These are phyloP conservation scores for Hericium rajendrae DNA, from an alignment of 768 basidiomycete genomes.

Conservation along the genomic window DNA sequence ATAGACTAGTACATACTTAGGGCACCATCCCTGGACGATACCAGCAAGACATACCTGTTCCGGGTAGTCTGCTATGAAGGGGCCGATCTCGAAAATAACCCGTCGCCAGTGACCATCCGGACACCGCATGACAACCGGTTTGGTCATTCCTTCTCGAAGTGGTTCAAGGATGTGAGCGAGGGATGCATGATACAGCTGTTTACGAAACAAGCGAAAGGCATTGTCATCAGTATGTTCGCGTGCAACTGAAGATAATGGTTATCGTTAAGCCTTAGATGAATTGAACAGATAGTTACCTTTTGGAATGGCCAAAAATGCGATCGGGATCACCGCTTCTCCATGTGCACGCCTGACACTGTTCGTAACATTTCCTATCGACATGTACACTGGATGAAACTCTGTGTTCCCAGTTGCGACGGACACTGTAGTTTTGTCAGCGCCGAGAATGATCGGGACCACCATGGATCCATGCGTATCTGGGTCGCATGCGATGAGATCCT, in stretches of 20 bases:
- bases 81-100: slow-evolving; percentile 8
- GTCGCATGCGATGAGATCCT: slow-evolving; percentile 9
- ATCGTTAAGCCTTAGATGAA: too few relatives aligned
- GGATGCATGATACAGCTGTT: slow-evolving; percentile 9
- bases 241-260: background rate
- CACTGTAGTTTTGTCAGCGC: slow-evolving; percentile 21
- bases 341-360: slow-evolving; percentile 18
- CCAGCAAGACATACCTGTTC: slow-evolving; percentile 9
- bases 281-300: slow-evolving; percentile 17
- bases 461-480: slow-evolving; percentile 3
- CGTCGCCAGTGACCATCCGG: slow-evolving; percentile 11
- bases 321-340: slow-evolving; percentile 14
- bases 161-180: slow-evolving; percentile 8
- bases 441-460: slow-evolving; percentile 14
- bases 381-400: slow-evolving; percentile 18
- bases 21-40: slow-evolving; percentile 15
- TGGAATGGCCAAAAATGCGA: slow-evolving; percentile 22
- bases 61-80: slow-evolving; percentile 17
- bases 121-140: slow-evolving; percentile 7
- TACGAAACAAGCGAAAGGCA: slow-evolving; percentile 4
- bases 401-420: slow-evolving; percentile 18
- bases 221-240: background rate
- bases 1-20: slow-evolving; percentile 1
- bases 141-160: slow-evolving; percentile 8
- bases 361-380: slow-evolving; percentile 16